Percentiles rank a stretch among this genome's conserved stretches.
Evolutionary conservation across 2,329 filamentous ascomycete species (phyloP).

Genomic region (Phoma sp.): DNA sequence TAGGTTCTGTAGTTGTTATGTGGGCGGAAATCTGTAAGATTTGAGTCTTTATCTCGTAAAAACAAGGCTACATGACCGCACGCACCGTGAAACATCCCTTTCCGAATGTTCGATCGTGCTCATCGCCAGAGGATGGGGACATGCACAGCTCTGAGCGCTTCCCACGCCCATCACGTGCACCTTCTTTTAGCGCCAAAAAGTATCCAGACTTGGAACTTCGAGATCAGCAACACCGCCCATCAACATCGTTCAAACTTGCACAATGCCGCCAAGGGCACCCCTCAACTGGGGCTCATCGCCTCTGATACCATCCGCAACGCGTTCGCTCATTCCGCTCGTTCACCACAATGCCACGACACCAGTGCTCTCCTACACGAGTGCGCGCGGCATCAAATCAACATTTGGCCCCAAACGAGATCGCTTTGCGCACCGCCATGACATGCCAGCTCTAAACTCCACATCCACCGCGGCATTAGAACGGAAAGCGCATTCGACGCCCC

Average conservation of each 20-base stretch:
- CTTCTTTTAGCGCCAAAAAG: constrained; percentile 19
- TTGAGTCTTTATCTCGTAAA: constrained; percentile 9
- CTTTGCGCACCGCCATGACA: constrained; percentile 59
- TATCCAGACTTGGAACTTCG: constrained; percentile 20
- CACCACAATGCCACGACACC: constrained; percentile 24
- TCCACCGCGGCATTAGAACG: constrained; percentile 65
- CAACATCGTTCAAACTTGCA: constrained; percentile 10
- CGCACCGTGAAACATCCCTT: neutral
- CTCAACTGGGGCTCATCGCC: constrained; percentile 43
- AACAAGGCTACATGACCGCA: too few relatives aligned
- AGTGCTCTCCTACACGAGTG: constrained; percentile 29
- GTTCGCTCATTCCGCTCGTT: constrained; percentile 27
- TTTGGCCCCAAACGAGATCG: constrained; percentile 57
- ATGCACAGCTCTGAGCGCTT: too few relatives aligned
- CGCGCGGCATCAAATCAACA: constrained; percentile 61
- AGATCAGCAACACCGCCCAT: constrained; percentile 9
- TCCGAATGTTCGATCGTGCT: neutral
- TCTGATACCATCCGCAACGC: constrained; percentile 37
- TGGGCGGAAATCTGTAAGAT: constrained; percentile 19
- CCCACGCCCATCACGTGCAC: constrained; percentile 6
- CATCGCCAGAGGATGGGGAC: neutral
- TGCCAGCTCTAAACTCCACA: constrained; percentile 61
- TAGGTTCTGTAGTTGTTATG: constrained; percentile 9
- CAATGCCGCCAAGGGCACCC: constrained; percentile 44
- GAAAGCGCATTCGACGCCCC: constrained; percentile 63